phyloP scores from a whole-genome alignment of 2,329 filamentous ascomycete genomes.

The Botrytis fragariae region DNA sequence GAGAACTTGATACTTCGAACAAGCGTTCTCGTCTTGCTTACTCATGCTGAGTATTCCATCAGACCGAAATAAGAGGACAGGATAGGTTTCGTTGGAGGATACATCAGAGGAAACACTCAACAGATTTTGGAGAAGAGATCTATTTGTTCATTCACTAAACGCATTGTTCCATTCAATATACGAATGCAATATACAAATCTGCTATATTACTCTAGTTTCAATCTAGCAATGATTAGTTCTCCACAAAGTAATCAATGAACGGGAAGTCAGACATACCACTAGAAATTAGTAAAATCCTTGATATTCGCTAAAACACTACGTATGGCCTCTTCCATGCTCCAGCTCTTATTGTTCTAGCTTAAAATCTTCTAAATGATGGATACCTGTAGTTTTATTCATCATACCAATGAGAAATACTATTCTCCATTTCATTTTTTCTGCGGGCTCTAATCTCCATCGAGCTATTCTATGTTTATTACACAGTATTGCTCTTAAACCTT shows the following conservation, averaged over 20 bases:
- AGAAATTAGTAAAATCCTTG: neutral
- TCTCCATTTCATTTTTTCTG: neutral
- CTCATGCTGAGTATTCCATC: no score
- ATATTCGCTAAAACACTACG: neutral
- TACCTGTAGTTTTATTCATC: neutral
- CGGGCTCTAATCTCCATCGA: neutral
- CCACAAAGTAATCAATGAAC: neutral
- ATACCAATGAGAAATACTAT: neutral
- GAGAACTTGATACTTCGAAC: neutral
- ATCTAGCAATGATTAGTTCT: neutral
- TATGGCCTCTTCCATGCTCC: neutral
- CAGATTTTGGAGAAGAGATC: neutral
- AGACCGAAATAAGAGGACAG: neutral
- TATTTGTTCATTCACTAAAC: neutral
- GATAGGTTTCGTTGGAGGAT: neutral
- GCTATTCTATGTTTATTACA: no score
- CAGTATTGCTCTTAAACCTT: neutral
- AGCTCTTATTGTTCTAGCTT: neutral
- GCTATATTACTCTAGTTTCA: neutral
- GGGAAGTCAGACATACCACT: neutral
- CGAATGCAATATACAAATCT: fast-evolving
- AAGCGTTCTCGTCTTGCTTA: no score
- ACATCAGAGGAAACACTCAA: neutral
- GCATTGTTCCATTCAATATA: neutral
- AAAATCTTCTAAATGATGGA: neutral